These are phyloP conservation scores for Gamarada debralockiae DNA, from an alignment of 495 filamentous ascomycete species.

Conservation along the genomic window DNA sequence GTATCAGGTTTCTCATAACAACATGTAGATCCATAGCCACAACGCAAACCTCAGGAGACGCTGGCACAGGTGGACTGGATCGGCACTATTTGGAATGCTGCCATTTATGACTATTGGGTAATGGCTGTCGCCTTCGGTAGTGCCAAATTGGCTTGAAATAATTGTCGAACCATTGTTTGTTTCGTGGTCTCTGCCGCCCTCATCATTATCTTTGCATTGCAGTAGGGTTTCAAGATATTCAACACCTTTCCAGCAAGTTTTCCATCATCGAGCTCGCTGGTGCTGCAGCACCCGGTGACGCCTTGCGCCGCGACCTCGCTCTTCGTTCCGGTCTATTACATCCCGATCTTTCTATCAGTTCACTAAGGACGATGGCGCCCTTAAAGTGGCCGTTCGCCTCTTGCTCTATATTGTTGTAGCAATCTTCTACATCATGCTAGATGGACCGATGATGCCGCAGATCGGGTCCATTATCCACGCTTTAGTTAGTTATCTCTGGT, in stretches of 20 bases:
- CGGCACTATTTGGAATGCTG: slow-evolving; percentile 38
- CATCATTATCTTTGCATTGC: background rate
- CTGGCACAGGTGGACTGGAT: slow-evolving; percentile 39
- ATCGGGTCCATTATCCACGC: slow-evolving; percentile 42
- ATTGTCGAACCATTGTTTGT: slow-evolving; percentile 29
- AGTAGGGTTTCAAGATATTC: background rate
- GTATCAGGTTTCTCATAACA: slow-evolving; percentile 52
- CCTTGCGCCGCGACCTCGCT: slow-evolving; percentile 23
- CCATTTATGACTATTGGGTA: slow-evolving; percentile 33
- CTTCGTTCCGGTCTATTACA: slow-evolving; percentile 5
- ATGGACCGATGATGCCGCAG: slow-evolving; percentile 44
- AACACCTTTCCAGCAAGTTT: background rate
- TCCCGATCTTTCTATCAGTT: slow-evolving; percentile 59
- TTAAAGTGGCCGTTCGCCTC: slow-evolving; percentile 46
- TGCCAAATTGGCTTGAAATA: slow-evolving; percentile 47
- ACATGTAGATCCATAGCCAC: slow-evolving; percentile 35
- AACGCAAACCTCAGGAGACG: slow-evolving; percentile 26
- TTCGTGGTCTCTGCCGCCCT: background rate
- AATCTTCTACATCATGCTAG: slow-evolving; percentile 37
- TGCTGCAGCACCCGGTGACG: slow-evolving; percentile 30
- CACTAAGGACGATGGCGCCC: slow-evolving; percentile 37
- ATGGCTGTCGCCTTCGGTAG: slow-evolving; percentile 55
- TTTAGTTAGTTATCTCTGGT: background rate
- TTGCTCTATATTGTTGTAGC: slow-evolving; percentile 51
- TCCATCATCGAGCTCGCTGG: background rate